A percentile compares a stretch with the other conserved stretches of the same genome.
Evolutionary conservation across 2,329 filamentous ascomycete species (phyloP).

Genomic region (Venturia aucupariae): DNA sequence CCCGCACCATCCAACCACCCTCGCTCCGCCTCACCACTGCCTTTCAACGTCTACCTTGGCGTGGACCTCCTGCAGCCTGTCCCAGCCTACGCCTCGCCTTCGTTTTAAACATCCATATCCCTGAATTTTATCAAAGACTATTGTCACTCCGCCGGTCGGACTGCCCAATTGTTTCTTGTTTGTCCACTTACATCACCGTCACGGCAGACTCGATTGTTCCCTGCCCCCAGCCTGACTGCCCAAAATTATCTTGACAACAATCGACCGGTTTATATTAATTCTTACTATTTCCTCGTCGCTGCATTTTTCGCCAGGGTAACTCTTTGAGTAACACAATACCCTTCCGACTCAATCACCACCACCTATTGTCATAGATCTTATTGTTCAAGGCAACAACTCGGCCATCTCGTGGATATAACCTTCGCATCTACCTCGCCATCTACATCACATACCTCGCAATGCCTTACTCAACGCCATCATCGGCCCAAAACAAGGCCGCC

Average conservation of each 20-base stretch:
- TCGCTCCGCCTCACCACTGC: constrained; percentile 10
- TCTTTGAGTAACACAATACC: background rate
- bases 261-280: constrained; percentile 7
- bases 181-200: constrained; percentile 3
- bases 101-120: constrained; percentile 9
- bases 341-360: background rate
- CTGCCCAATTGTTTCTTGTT: constrained; percentile 10
- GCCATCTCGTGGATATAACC: background rate
- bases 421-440: constrained; percentile 5
- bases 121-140: background rate
- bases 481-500: constrained; percentile 56
- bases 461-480: constrained; percentile 35
- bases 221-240: background rate
- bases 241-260: background rate
- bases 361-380: constrained; percentile 2
- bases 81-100: constrained; percentile 10
- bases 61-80: constrained; percentile 6
- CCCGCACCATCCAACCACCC: background rate
- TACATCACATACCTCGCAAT: constrained; percentile 22
- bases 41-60: background rate
- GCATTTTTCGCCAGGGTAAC: background rate
- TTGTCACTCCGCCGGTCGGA: constrained; percentile 13
- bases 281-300: constrained; percentile 9
- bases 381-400: background rate
- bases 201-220: background rate